Evolutionary conservation across 2,329 filamentous ascomycete genomes (phyloP), one percentile per base, ranked within the genome.

Genomic region (Bretziella fagacearum): DNA sequence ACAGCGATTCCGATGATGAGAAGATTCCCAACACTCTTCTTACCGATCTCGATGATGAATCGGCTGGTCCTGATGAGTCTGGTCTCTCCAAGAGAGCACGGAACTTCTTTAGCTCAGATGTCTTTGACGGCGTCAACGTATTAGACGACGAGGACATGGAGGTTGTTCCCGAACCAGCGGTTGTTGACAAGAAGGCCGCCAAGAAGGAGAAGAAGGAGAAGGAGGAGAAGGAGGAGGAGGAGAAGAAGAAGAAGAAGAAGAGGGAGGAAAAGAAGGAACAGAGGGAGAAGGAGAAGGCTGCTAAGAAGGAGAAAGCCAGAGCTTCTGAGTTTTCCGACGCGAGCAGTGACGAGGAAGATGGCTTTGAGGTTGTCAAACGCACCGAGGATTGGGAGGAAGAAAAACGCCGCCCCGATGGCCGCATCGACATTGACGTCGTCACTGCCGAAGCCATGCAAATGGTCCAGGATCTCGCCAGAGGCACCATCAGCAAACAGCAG

Each of bases 401-500:
- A 45, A 75, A 74, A 51, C 70, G 72, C 45, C 70, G 67, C 52
- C 69, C 75, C 47, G 74, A 82, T 55, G 79, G 79, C 49, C 74
- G 70, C 56, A 65, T 71, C 33, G 87, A 95, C 59, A 93, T 98
- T 63, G 86, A 96, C 60, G 96, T 98, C 57, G 93, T 96, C 58
- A 98, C 91, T n/a, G 91, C 86, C 4, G 91, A 98, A 68, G 91
- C 93, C 53, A 98, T 98, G 91, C 93, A 89, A 0, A 72, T 98
- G 13, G 93, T 91, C 1, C 91, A 96, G 54, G 76, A 85, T 58
- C 79, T 98, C 50, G 91, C 87, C 3, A 85, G 81, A 0, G 89
- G 89, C 37, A 73, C 89, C 59, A 87, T 81, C 62, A 82, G 79
- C 1, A 81, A 75, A 39, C 64, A 81, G 47, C 84, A 95, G 55